phyloP scores from a whole-genome alignment of 106 monocot genomes.

The Platanthera zijinensis region DNA sequence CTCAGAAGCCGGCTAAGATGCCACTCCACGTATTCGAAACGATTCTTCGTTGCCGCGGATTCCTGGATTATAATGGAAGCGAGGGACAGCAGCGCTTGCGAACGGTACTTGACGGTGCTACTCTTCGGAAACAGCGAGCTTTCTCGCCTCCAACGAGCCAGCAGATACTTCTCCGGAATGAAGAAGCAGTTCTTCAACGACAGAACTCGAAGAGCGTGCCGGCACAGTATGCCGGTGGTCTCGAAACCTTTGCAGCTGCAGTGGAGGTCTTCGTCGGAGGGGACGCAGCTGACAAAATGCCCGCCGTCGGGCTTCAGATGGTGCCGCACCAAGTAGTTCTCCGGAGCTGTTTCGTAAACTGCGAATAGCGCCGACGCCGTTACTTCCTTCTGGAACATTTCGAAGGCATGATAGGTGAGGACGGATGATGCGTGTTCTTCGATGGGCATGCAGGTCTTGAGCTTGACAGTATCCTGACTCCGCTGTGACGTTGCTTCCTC shows the following conservation, averaged over 20 bases:
- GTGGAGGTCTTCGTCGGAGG: slow-evolving; percentile 41
- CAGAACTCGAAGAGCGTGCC: slow-evolving; percentile 56
- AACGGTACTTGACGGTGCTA: slow-evolving; percentile 54
- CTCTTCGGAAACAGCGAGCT: slow-evolving; percentile 50
- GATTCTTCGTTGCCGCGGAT: slow-evolving; percentile 58
- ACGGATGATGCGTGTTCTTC: slow-evolving; percentile 81
- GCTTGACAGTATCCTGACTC: slow-evolving; percentile 32
- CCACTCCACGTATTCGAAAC: slow-evolving; percentile 68
- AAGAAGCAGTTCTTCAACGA: slow-evolving; percentile 64
- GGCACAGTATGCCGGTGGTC: slow-evolving; percentile 54
- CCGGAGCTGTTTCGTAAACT: slow-evolving; percentile 46
- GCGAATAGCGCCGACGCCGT: slow-evolving; percentile 65
- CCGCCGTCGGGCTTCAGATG: slow-evolving; percentile 53
- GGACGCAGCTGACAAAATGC: slow-evolving; percentile 43
- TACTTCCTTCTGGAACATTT: slow-evolving; percentile 70
- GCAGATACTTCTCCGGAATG: slow-evolving; percentile 57
- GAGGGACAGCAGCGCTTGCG: slow-evolving; percentile 56
- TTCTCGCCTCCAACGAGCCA: slow-evolving; percentile 48
- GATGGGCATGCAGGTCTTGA: slow-evolving; percentile 72
- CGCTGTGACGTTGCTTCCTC: slow-evolving; percentile 58
- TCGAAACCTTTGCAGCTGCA: slow-evolving; percentile 83
- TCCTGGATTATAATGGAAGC: slow-evolving; percentile 71
- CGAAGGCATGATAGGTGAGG: slow-evolving; percentile 56
- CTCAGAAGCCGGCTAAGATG: slow-evolving; percentile 61
- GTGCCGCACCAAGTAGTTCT: slow-evolving; percentile 53